Evolutionary conservation across 2,329 filamentous ascomycete genomes (phyloP).

Genomic region (Fusarium bulbicola): DNA sequence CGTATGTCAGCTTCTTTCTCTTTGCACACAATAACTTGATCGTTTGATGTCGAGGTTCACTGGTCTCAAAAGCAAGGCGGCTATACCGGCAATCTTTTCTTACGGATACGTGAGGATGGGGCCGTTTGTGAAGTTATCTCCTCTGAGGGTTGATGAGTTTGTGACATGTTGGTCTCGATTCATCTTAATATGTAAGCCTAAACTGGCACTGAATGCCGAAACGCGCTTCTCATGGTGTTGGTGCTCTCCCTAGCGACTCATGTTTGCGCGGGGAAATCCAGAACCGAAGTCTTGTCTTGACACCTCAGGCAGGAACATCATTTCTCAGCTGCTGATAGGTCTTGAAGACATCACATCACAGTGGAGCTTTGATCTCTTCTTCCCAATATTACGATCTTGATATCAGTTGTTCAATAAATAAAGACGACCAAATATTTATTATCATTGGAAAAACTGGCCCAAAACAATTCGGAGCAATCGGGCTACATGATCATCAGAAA

Average conservation of each 20-base stretch:
- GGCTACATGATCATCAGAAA: not conserved
- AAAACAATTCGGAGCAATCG: not conserved
- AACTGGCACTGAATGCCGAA: not conserved
- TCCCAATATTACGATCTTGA: no score
- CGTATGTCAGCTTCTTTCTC: not conserved
- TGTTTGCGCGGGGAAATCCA: not conserved
- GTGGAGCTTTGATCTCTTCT: not conserved
- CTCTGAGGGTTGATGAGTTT: no score
- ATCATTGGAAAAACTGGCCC: rapidly evolving
- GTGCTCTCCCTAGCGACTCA: not conserved
- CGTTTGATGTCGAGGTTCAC: not conserved
- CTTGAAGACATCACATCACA: no score
- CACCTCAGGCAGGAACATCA: not conserved
- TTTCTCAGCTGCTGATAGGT: not conserved
- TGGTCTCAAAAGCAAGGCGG: no score
- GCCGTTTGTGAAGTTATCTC: not conserved
- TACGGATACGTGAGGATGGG: not conserved
- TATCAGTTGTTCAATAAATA: not conserved
- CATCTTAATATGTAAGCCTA: not conserved
- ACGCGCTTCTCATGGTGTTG: not conserved
- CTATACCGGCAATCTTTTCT: constrained; percentile 15
- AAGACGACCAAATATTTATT: rapidly evolving
- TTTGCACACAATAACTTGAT: no score
- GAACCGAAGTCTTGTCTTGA: not conserved
- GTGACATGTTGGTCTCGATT: not conserved